Base-by-base conservation (phyloP, 2,329 filamentous ascomycete species). In the Tolypocladium album region DNA sequence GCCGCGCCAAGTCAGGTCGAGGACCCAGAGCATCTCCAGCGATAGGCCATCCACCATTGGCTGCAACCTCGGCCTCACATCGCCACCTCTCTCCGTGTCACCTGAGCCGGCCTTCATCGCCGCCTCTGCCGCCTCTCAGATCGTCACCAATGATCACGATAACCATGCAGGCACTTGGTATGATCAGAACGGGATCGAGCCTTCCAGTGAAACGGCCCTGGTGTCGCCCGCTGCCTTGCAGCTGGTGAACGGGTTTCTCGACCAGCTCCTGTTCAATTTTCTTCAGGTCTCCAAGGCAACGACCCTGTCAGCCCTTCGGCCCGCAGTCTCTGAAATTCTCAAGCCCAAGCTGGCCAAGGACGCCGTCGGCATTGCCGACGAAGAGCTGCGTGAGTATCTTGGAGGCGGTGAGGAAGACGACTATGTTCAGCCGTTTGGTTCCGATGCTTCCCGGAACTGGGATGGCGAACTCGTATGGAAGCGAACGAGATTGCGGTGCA, bases 381-480 rank as follows among this genome's bases (percentile, higher is more conserved):
- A 94, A 66, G 92, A 96, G 71, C 78, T 99, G 57, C 82, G 87
- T 57, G 93, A 97, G 70, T 94, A 97, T 63, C 80, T 97, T 53
- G 92, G 90, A 1, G 89, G 84, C 39, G 84, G 82, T 20, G 88
- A 90, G 38, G 87, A 93, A 56, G 91, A 94, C 43, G 88, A 91
- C 45, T 76, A 86, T 38, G 75, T 78, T 7, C 79, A 81, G 17
- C 77, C 83, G n/a, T 75, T 82, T 53, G 79, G 81, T 31, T 74
- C 76, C 53, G 76, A 78, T 39, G 58, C 64, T 17, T 74, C 76
- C 13, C 79, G 80, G 2, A 85, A 88, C 65, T 97, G 93, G 85
- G 92, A 97, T 71, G 78, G 96, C n/a, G 90, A 97, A 70, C 81
- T 92, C 60, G 88, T 92, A 22, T 99, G 94, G 92, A 97, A 95